A percentile compares a stretch with the other conserved stretches of the same genome.
phyloP scores from a whole-genome alignment of 2,329 filamentous ascomycete genomes.

The Aplosporella prunicola region DNA sequence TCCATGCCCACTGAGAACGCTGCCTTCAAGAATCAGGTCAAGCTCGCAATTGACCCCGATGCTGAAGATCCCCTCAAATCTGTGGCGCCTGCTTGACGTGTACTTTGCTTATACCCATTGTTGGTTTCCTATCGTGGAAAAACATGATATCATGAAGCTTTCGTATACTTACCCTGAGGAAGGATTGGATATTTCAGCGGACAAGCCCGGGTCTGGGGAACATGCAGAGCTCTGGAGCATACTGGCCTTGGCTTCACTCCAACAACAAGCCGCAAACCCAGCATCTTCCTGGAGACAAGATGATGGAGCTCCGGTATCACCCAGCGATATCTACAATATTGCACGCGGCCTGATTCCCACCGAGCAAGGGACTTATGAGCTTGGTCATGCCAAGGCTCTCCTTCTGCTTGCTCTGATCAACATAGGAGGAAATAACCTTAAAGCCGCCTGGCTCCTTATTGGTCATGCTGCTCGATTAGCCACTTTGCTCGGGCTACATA shows the following conservation, averaged over 20 bases:
- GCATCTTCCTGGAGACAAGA: conserved; percentile 2
- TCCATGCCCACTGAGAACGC: no score
- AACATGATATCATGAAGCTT: conserved; percentile 49
- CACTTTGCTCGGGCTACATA: conserved; percentile 34
- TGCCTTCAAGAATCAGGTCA: background rate
- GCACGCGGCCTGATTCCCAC: conserved; percentile 23
- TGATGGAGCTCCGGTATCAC: conserved; percentile 10
- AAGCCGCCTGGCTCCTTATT: conserved; percentile 54
- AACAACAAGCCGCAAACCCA: conserved; percentile 15
- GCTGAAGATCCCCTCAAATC: conserved; percentile 42
- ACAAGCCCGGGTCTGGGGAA: conserved; percentile 22
- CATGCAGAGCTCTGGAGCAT: conserved; percentile 39
- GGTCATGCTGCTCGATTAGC: conserved; percentile 49
- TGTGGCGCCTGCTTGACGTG: conserved; percentile 55
- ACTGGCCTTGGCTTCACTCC: conserved; percentile 31
- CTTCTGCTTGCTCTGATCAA: conserved; percentile 51
- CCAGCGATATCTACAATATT: conserved; percentile 19
- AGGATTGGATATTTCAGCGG: conserved; percentile 24
- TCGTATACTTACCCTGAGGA: conserved; percentile 46
- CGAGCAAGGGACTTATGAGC: conserved; percentile 23
- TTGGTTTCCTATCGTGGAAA: conserved; percentile 67
- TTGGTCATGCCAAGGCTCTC: conserved; percentile 34
- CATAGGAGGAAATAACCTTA: conserved; percentile 48
- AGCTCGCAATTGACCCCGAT: background rate
- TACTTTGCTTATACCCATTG: conserved; percentile 69